These are phyloP conservation scores for Rhodomyrtus psidioides DNA, from an alignment of 441 rosid genomes.

Conservation along the genomic window DNA sequence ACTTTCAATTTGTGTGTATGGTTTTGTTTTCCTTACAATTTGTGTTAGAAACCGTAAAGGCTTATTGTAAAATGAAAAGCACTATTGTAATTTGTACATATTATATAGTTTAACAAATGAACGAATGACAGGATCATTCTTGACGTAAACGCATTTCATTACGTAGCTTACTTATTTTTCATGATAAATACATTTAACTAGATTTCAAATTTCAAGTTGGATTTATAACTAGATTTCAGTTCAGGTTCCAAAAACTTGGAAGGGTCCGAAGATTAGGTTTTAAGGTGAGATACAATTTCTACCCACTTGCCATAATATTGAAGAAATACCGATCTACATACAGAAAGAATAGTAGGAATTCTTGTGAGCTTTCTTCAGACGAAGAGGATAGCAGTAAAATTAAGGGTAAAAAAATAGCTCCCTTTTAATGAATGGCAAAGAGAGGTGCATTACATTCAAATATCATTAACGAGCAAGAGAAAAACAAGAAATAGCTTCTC, in stretches of 20 bases:
- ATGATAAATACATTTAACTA: background rate
- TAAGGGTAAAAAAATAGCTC: background rate
- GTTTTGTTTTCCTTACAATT: background rate
- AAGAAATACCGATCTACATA: background rate
- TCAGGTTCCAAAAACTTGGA: background rate
- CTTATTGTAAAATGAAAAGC: background rate
- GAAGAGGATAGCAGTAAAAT: background rate
- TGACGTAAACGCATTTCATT: background rate
- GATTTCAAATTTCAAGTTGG: background rate
- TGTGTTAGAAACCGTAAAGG: background rate
- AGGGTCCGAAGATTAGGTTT: background rate
- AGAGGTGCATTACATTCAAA: background rate
- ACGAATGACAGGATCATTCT: background rate
- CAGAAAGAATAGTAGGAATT: background rate
- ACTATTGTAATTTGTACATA: background rate
- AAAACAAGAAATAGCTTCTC: background rate
- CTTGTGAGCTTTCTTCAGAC: background rate
- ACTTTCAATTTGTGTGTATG: background rate
- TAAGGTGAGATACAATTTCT: background rate
- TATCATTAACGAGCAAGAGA: background rate
- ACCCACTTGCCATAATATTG: background rate
- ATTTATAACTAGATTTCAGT: background rate
- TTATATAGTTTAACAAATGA: background rate
- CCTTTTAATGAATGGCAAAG: background rate
- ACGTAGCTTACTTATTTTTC: background rate